These are phyloP conservation scores for Albizia julibrissin DNA, from an alignment of 306 rosid genomes.

Conservation along the genomic window DNA sequence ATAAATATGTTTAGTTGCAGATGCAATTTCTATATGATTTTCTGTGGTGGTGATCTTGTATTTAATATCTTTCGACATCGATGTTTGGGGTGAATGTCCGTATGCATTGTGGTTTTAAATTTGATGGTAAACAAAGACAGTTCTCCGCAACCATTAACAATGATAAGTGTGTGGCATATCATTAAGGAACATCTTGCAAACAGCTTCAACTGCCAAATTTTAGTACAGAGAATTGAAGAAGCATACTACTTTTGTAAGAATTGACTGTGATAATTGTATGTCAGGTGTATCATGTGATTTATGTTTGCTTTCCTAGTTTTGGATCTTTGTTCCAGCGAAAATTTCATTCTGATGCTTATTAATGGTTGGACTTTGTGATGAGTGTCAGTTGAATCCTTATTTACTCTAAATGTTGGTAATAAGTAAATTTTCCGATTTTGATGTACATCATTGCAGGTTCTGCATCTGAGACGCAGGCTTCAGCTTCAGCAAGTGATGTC, in stretches of 20 bases:
- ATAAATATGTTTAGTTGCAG: neutral
- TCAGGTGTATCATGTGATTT: neutral
- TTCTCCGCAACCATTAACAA: neutral
- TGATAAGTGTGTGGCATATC: neutral
- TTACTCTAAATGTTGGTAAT: neutral
- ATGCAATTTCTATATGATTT: neutral
- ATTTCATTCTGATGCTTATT: slow-evolving; percentile 13
- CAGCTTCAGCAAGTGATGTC: slow-evolving; percentile 42
- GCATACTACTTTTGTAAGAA: neutral
- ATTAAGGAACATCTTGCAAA: neutral
- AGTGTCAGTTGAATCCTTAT: neutral
- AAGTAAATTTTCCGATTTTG: neutral
- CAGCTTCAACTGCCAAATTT: neutral
- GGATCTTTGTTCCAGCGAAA: neutral
- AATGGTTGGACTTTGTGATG: slow-evolving; percentile 1
- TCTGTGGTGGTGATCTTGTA: neutral
- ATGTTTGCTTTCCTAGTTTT: neutral
- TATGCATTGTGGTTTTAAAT: neutral
- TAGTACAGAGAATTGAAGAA: neutral
- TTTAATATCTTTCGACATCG: neutral
- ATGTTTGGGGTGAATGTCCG: neutral
- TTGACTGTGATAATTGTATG: neutral
- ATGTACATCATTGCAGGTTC: slow-evolving; percentile 53
- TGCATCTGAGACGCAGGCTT: slow-evolving; percentile 45
- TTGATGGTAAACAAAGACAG: neutral